Percentiles rank a stretch among this genome's conserved stretches.
Evolutionary conservation across 2,329 filamentous ascomycete species (phyloP).

Genomic region (Atkinsonella texensis): DNA sequence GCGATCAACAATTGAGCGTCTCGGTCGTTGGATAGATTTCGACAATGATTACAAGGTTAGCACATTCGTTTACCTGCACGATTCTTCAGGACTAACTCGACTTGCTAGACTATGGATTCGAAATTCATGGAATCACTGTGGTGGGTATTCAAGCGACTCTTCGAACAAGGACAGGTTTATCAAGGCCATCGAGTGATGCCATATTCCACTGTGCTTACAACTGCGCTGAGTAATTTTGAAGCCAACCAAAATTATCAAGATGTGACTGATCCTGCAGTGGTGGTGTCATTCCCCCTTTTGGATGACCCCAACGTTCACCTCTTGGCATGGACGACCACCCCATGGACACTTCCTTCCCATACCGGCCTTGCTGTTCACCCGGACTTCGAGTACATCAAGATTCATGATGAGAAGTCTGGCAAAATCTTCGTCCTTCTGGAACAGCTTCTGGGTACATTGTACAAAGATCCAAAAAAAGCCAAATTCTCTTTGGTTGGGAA

Average conservation of each 20-base stretch:
- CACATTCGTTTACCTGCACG: not conserved
- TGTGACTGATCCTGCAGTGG: slow-evolving; percentile 79
- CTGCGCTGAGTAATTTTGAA: slow-evolving; percentile 85
- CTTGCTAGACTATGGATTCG: slow-evolving; percentile 70
- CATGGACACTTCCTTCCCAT: slow-evolving; percentile 75
- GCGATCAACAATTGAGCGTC: slow-evolving; percentile 73
- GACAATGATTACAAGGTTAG: slow-evolving; percentile 88
- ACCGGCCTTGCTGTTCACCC: slow-evolving; percentile 67
- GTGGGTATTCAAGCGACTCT: slow-evolving; percentile 94
- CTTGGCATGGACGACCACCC: slow-evolving; percentile 83
- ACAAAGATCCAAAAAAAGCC: slow-evolving; percentile 67
- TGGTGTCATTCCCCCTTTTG: slow-evolving; percentile 75
- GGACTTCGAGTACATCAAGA: slow-evolving; percentile 78
- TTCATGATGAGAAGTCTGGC: slow-evolving; percentile 68
- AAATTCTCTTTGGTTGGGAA: slow-evolving; percentile 59
- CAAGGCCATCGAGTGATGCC: slow-evolving; percentile 89
- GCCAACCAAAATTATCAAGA: slow-evolving; percentile 92
- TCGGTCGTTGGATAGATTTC: slow-evolving; percentile 95
- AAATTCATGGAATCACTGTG: slow-evolving; percentile 91
- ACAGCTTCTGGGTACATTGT: slow-evolving; percentile 65
- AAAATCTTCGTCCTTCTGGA: slow-evolving; percentile 82
- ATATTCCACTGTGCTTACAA: slow-evolving; percentile 83
- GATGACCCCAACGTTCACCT: slow-evolving; percentile 64
- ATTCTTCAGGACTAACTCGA: not conserved
- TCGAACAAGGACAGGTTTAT: slow-evolving; percentile 82